phyloP scores from a whole-genome alignment of 23 red algal species.

The Gracilaria vermiculophylla region DNA sequence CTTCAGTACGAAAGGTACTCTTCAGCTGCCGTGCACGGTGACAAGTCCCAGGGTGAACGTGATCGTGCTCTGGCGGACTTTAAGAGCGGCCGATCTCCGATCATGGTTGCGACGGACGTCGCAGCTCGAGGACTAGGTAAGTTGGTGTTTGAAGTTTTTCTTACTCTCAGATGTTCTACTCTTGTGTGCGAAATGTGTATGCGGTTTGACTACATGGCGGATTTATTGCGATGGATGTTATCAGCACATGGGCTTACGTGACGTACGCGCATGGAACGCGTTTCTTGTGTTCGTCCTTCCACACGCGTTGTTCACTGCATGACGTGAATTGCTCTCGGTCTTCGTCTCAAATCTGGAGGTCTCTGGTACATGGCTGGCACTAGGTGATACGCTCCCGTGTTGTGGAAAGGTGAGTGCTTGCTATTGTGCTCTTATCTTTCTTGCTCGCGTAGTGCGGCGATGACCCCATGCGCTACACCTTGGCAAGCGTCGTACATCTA shows the following conservation, averaged over 20 bases:
- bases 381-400: background rate
- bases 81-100: slow-evolving; percentile 63
- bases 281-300: background rate
- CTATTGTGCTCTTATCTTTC: background rate
- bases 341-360: slow-evolving; percentile 8
- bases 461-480: background rate
- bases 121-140: slow-evolving; percentile 94
- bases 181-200: slow-evolving; percentile 16
- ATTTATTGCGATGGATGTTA: slow-evolving; percentile 12
- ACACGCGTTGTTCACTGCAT: background rate
- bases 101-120: slow-evolving; percentile 95
- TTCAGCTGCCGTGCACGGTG: slow-evolving; percentile 90
- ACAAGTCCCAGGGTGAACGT: slow-evolving; percentile 93
- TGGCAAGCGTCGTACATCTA: slow-evolving; percentile 1
- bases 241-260: background rate
- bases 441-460: slow-evolving; percentile 6
- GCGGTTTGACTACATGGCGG: background rate
- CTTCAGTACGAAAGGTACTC: slow-evolving; percentile 54
- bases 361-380: background rate
- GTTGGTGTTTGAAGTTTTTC: background rate
- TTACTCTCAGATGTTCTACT: slow-evolving; percentile 3
- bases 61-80: slow-evolving; percentile 88
- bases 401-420: slow-evolving; percentile 32
- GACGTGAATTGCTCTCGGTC: background rate
- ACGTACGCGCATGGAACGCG: background rate